Evolutionary conservation across 2,329 filamentous ascomycete species (phyloP).

Genomic region (Botrytis squamosa): DNA sequence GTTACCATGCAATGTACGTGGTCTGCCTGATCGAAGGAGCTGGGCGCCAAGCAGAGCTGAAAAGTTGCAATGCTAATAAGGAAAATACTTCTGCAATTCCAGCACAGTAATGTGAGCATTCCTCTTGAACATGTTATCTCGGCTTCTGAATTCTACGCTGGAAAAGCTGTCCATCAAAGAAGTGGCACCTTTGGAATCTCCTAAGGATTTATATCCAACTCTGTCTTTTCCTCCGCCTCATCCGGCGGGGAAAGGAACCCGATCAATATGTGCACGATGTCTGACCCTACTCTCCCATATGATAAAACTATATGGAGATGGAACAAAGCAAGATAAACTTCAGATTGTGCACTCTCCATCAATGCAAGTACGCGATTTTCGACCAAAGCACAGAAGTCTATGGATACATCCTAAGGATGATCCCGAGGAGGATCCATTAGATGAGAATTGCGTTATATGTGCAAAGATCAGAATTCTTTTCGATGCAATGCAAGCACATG

Average conservation of each 20-base stretch:
- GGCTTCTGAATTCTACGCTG: not conserved
- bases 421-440: not conserved
- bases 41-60: not conserved
- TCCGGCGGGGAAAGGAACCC: not conserved
- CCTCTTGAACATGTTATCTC: not conserved
- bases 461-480: not conserved
- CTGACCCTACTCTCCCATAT: not conserved
- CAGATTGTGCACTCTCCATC: not conserved
- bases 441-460: not conserved
- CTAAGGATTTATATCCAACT: not conserved
- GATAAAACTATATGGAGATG: not conserved
- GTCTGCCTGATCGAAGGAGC: not conserved
- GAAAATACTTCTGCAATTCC: not conserved
- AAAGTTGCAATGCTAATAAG: not conserved
- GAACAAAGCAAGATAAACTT: not conserved
- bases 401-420: not conserved
- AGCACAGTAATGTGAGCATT: not conserved
- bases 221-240: not conserved
- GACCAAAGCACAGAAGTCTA: not conserved
- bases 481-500: not conserved
- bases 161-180: not conserved
- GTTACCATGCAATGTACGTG: not conserved
- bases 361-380: not conserved
- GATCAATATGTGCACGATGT: slow-evolving; percentile 1
- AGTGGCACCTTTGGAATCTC: not conserved